Base-by-base conservation (phyloP, 345 rosid genomes). In the Trapa incisa region DNA sequence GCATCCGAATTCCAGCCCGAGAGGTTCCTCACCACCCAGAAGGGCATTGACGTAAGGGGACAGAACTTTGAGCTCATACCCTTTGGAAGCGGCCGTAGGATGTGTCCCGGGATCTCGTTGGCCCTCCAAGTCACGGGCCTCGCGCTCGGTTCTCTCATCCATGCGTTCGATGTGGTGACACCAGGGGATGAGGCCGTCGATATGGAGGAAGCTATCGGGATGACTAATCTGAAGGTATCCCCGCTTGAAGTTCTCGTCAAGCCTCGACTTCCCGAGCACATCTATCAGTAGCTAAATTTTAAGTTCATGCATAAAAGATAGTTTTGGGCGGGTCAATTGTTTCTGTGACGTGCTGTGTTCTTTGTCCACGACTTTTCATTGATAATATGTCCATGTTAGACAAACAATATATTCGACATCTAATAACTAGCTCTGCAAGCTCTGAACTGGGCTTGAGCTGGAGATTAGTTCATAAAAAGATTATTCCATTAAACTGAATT, bases 31-130 rank as follows among this genome's bases (percentile, higher is more conserved):
- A 73, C 78, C 0, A 73, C 57, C 2, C 80, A 73, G 3, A 79
- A 76, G 36, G 69, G 76, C 38, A 0, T 76, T 4, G 84, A 76
- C 47, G 47, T 80, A 3, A 68, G 47, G 7, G 84, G 86, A 0
- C 77, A 78, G 38, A 43, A 71, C 58, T 83, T 73, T 57, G 84
- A 80, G 38, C 13, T 70, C 10, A 47, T 83, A 5, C 84, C 87
- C 0, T 80, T 83, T 9, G 71, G 83, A 1, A 61, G 75, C 3
- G 78, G 82, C 0, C 72, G 87, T 11, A 75, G 87, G 63, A 68
- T 72, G 36, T 83, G 87, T 37, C 84, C 81, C 0, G 84, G 82
- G 39, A 54, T 74, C 6, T 68, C 74, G 3, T 68, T 78, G 37
- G 84, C 80, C 5, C 54, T 76, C 41, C 79, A 75, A 37, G 70